Conservation (phyloP, 805 yeast genomes). For the Kazachstania martiniae region DNA sequence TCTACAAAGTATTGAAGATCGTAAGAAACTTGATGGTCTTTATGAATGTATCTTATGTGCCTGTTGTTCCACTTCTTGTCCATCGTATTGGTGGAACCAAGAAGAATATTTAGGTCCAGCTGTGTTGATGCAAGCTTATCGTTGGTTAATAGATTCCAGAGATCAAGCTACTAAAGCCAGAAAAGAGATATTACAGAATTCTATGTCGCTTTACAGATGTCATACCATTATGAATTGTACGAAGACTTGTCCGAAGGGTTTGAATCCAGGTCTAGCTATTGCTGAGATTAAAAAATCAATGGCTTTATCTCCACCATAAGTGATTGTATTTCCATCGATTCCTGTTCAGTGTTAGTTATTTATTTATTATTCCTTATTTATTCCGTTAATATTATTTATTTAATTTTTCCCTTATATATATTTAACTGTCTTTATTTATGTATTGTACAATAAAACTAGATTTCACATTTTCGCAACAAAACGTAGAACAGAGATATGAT, state of each 20-base stretch:
- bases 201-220: constrained; percentile 96
- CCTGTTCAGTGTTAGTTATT: too few species aligned
- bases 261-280: constrained; percentile 95
- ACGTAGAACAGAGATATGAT: too few species aligned
- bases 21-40: constrained; percentile 92
- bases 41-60: constrained; percentile 98
- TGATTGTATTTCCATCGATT: too few species aligned
- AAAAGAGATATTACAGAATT: constrained; percentile 85
- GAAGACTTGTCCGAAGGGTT: constrained; percentile 94
- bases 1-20: constrained; percentile 81
- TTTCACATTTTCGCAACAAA: too few species aligned
- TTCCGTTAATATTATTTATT: too few species aligned
- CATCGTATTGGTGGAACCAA: constrained; percentile 99
- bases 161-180: constrained; percentile 79
- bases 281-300: constrained; percentile 93
- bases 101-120: constrained; percentile 98
- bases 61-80: constrained; percentile 97
- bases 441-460: too few species aligned
- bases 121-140: constrained; percentile 96
- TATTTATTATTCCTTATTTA: too few species aligned
- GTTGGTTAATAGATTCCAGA: constrained; percentile 97
- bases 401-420: too few species aligned
- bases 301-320: constrained; percentile 57
- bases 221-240: constrained; percentile 99
- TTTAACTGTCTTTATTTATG: too few species aligned